Conservation (phyloP, 768 basidiomycete species). For the Infundibulicybe gibba region DNA sequence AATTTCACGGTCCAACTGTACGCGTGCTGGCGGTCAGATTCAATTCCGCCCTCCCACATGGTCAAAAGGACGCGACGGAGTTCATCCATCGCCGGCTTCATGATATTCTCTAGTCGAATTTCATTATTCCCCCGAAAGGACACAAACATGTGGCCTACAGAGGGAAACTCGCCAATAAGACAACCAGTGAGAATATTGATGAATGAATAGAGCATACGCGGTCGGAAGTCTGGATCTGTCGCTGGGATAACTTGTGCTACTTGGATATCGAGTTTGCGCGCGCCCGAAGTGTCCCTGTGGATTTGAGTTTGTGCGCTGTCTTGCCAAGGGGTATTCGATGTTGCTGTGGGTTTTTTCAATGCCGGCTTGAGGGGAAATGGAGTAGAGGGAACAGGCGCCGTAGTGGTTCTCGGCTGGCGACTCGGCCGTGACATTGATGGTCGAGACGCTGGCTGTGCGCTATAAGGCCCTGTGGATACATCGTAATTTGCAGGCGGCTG, state of each 20-base stretch:
- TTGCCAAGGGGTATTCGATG: conserved; percentile 22
- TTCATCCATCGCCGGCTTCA: conserved; percentile 50
- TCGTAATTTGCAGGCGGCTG: too few relatives aligned
- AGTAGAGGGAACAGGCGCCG: conserved; percentile 15
- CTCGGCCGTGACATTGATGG: conserved; percentile 22
- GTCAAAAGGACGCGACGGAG: conserved; percentile 53
- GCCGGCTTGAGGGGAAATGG: conserved; percentile 48
- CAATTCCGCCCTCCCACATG: conserved; percentile 67
- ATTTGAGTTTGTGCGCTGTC: conserved; percentile 40
- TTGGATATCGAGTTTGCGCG: background rate
- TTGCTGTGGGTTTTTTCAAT: conserved; percentile 42
- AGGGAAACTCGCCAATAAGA: background rate
- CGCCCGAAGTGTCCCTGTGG: background rate
- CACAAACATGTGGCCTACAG: conserved; percentile 68
- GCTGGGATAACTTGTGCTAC: conserved; percentile 16
- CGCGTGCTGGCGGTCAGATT: conserved; percentile 36
- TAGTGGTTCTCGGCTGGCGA: conserved; percentile 29
- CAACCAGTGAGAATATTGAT: conserved; percentile 3
- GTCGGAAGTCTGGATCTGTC: conserved; percentile 20
- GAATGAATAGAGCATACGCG: conserved; percentile 22
- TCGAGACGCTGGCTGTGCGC: conserved; percentile 1
- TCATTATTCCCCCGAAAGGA: conserved; percentile 66
- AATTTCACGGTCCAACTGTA: conserved; percentile 62
- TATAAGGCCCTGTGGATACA: too few relatives aligned
- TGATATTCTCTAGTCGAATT: conserved; percentile 52